phyloP scores from a whole-genome alignment of 805 yeast genomes.

The Starmerella ratchasimensis region DNA sequence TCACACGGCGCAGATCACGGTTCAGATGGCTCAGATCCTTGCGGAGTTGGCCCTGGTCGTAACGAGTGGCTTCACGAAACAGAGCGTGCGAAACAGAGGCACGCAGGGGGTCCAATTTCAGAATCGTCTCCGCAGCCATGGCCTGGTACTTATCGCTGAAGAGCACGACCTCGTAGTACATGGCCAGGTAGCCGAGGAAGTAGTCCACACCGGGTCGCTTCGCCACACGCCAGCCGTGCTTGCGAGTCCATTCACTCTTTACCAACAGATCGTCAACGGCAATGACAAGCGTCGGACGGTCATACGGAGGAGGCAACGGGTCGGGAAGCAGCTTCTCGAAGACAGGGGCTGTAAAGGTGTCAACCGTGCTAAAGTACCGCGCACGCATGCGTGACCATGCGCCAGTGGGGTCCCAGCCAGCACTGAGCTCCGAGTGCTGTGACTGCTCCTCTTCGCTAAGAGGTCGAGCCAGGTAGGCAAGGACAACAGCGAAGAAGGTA shows the following conservation, averaged over 20 bases:
- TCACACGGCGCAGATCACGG: conserved; percentile 73
- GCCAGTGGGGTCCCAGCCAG: conserved; percentile 44
- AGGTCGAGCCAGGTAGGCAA: conserved; percentile 61
- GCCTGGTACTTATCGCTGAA: conserved; percentile 77
- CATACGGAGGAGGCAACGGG: conserved; percentile 78
- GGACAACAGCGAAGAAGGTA: conserved; percentile 39
- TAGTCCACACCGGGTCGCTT: conserved; percentile 98
- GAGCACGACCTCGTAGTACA: conserved; percentile 88
- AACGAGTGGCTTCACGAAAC: conserved; percentile 80
- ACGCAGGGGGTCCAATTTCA: conserved; percentile 84
- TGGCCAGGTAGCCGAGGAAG: conserved; percentile 85
- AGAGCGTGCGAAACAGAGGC: conserved; percentile 78
- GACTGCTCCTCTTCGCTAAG: conserved; percentile 71
- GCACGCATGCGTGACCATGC: conserved; percentile 57
- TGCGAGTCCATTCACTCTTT: conserved; percentile 83
- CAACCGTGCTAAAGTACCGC: conserved; percentile 61
- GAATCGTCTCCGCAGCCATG: conserved; percentile 70
- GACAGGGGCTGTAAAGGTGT: conserved; percentile 83
- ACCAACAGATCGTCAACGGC: conserved; percentile 80
- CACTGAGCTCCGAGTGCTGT: conserved; percentile 46
- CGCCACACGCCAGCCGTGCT: conserved; percentile 95
- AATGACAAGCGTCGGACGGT: conserved; percentile 84
- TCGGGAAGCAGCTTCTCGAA: conserved; percentile 89
- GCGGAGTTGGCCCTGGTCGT: conserved; percentile 74
- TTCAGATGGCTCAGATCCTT: conserved; percentile 83